A percentile compares a stretch with the other conserved stretches of the same genome.
phyloP scores from a whole-genome alignment of 2,329 filamentous ascomycete species.

The Alternaria ventricosa region DNA sequence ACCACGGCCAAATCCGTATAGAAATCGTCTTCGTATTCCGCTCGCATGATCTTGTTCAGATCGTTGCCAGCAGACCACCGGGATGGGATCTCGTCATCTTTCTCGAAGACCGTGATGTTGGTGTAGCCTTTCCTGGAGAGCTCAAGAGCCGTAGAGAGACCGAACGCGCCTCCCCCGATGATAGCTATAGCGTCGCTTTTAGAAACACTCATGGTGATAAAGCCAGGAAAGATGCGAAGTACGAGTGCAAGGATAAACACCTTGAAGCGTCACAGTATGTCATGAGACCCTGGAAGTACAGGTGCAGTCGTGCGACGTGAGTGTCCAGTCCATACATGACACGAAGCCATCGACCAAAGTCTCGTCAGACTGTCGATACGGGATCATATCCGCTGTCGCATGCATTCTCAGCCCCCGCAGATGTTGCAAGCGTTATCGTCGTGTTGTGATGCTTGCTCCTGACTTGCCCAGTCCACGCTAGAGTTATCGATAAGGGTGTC shows the following conservation, averaged over 20 bases:
- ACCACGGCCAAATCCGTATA: constrained; percentile 63
- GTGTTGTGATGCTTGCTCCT: neutral
- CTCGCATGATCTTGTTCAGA: constrained; percentile 67
- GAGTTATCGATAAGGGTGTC: neutral
- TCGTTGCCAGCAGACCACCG: constrained; percentile 64
- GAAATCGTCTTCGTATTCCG: constrained; percentile 64
- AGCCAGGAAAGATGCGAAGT: neutral
- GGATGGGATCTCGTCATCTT: constrained; percentile 53
- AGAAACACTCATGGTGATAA: constrained; percentile 22
- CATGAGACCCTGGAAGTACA: neutral
- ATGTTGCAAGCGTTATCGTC: neutral
- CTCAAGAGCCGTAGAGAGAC: constrained; percentile 40
- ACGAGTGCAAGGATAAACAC: neutral
- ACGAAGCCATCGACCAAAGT: neutral
- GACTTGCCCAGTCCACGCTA: neutral
- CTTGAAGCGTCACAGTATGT: neutral
- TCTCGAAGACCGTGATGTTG: constrained; percentile 40
- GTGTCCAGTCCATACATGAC: neutral
- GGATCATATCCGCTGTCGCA: neutral
- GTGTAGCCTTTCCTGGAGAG: constrained; percentile 38
- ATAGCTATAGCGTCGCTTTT: constrained; percentile 36
- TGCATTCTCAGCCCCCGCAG: neutral
- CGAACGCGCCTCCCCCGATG: constrained; percentile 41
- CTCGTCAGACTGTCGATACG: neutral
- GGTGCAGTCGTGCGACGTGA: neutral